A percentile compares a stretch with the other conserved stretches of the same genome.
Conservation (phyloP, 2,329 filamentous ascomycete genomes). For the Sporothrix protearum region DNA sequence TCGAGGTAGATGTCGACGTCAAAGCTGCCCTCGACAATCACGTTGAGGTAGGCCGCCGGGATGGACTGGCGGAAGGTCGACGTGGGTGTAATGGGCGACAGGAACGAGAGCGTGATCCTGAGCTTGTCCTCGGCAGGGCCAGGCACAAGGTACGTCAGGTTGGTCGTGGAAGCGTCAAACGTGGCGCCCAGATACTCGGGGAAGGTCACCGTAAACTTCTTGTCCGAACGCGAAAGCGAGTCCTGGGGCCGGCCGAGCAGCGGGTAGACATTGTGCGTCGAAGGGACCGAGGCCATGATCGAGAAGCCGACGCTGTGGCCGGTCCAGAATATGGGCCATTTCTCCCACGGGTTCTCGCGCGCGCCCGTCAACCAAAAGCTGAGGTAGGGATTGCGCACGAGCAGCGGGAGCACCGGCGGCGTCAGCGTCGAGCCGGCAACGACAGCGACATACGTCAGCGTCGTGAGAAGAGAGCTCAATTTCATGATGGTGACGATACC, state of each 20-base stretch:
- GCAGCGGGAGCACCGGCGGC: slow-evolving; percentile 54
- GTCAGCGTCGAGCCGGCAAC: slow-evolving; percentile 51
- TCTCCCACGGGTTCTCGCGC: slow-evolving; percentile 70
- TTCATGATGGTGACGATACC: slow-evolving; percentile 20
- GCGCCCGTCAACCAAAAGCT: slow-evolving; percentile 63
- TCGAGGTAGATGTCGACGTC: slow-evolving; percentile 64
- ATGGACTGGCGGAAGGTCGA: slow-evolving; percentile 77
- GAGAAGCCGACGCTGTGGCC: slow-evolving; percentile 46
- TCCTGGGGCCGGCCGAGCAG: slow-evolving; percentile 52
- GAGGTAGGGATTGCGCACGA: slow-evolving; percentile 59
- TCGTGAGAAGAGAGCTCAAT: slow-evolving; percentile 19
- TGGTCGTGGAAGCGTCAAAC: slow-evolving; percentile 31
- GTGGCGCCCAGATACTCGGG: slow-evolving; percentile 35
- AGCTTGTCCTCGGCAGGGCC: slow-evolving; percentile 29
- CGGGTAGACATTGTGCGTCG: slow-evolving; percentile 45
- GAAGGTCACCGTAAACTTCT: slow-evolving; percentile 40
- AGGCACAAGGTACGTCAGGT: slow-evolving; percentile 44
- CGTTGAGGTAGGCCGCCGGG: slow-evolving; percentile 74
- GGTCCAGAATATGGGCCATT: slow-evolving; percentile 68
- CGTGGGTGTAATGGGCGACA: slow-evolving; percentile 76
- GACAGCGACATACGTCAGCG: slow-evolving; percentile 32
- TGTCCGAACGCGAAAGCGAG: slow-evolving; percentile 38
- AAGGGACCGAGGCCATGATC: slow-evolving; percentile 46
- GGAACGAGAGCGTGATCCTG: slow-evolving; percentile 50
- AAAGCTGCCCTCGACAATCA: slow-evolving; percentile 64